Evolutionary conservation across 768 basidiomycete genomes (phyloP), one percentile per base, ranked within the genome.

Genomic region (Trametes sanguinea): DNA sequence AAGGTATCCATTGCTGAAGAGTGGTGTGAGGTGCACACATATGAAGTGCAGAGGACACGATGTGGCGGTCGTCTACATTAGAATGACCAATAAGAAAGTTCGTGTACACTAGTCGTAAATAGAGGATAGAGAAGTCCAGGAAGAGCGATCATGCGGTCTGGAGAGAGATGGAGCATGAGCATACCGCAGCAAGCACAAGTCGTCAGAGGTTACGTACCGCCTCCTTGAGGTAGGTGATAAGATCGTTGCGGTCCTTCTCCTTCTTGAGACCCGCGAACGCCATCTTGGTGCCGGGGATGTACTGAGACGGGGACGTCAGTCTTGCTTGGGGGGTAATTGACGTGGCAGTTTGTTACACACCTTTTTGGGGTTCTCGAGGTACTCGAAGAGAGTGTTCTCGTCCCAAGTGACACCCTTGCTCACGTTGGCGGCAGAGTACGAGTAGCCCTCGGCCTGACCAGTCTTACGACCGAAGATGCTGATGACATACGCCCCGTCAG

Each of bases 251-350:
- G 76, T 98, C 95, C 84, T 95, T 94, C 9, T 93, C 93, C 86
- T 98, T 98, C 89, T 98, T 98, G 75, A 98, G 79, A 71, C 96
- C 96, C 67, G 95, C 94, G 69, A 97, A 98, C 60, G 95, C 95
- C 95, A 98, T 98, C 82, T 96, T 97, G 53, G 95, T 97, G 51
- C 95, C 95, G 42, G 93, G 93, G 67, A 95, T 95, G 80, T 94
- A 95, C 90, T 92, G 61, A 5, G 45, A 0, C 32, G 22, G 40
- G 13, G 9, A 27, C 7, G 27, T 54, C 40, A 60, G 42, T 6
- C 37, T n/a, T 54, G 35, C 59, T 37, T 9, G 29, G 29, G 17
- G 42, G 22, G n/a, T n/a, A 16, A 5, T 50, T 56, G 48, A 65
- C 60, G 63, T 60, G 51, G 57, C 60, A 61, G 35, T 9, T 56